A percentile compares a stretch with the other conserved stretches of the same genome.
Conservation (phyloP, 805 yeast genomes). For the Naumovozyma castellii region DNA sequence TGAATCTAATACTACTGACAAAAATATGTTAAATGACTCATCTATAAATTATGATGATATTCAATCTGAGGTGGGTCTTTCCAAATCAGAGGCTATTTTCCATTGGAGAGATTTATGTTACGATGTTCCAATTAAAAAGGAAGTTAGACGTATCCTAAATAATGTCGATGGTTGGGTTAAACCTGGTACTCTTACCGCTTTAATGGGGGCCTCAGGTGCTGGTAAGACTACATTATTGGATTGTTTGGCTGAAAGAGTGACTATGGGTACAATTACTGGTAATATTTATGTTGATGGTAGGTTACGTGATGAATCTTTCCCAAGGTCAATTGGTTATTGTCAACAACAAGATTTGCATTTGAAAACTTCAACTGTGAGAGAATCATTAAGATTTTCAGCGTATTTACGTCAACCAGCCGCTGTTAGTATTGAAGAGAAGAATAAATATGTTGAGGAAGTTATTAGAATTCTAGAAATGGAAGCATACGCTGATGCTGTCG, state of each 20-base stretch:
- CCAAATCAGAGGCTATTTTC: conserved; percentile 42
- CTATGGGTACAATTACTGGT: conserved; percentile 62
- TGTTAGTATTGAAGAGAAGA: conserved; percentile 46
- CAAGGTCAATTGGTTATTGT: conserved; percentile 58
- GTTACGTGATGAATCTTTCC: conserved; percentile 49
- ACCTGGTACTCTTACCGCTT: conserved; percentile 73
- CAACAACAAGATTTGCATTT: conserved; percentile 72
- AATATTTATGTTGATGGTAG: conserved; percentile 59
- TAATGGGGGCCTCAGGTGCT: conserved; percentile 74
- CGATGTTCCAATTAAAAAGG: conserved; percentile 54
- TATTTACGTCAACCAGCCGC: conserved; percentile 52
- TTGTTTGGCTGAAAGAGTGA: conserved; percentile 60
- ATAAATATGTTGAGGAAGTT: conserved; percentile 56
- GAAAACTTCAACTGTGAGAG: conserved; percentile 58
- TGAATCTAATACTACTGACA: conserved; percentile 14
- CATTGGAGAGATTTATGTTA: conserved; percentile 73
- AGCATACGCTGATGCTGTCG: conserved; percentile 59
- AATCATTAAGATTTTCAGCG: conserved; percentile 60
- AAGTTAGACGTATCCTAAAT: conserved; percentile 49
- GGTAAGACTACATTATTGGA: conserved; percentile 71
- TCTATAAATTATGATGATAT: conserved; percentile 4
- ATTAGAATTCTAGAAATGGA: conserved; percentile 56
- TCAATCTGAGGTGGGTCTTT: conserved; percentile 22
- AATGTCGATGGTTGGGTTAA: conserved; percentile 76
- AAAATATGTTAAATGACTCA: conserved; percentile 20